phyloP scores from a whole-genome alignment of 129 eudicot genomes.

The Silybum marianum region DNA sequence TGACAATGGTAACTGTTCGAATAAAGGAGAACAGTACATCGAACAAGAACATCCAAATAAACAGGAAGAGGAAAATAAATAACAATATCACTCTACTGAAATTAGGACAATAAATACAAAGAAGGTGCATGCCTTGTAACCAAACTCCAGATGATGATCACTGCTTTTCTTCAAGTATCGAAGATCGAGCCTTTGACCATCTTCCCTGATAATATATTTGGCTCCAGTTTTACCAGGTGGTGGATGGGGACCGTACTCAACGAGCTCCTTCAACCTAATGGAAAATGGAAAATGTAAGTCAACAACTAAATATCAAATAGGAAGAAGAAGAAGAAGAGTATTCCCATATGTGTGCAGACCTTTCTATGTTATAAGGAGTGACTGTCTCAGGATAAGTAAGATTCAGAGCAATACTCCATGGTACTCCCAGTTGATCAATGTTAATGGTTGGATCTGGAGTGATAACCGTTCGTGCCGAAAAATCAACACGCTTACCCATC shows the following conservation, averaged over 20 bases:
- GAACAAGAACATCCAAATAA: not conserved
- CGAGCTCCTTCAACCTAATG: slow-evolving; percentile 90
- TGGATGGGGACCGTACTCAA: slow-evolving; percentile 97
- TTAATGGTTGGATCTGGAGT: slow-evolving; percentile 98
- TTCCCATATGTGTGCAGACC: slow-evolving; percentile 41
- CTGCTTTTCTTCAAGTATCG: slow-evolving; percentile 96
- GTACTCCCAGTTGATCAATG: slow-evolving; percentile 93
- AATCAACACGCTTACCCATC: slow-evolving; percentile 99
- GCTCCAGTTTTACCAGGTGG: slow-evolving; percentile 99
- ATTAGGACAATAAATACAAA: not conserved
- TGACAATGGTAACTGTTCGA: not conserved
- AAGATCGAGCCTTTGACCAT: slow-evolving; percentile 98
- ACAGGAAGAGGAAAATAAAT: not conserved
- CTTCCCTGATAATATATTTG: slow-evolving; percentile 93
- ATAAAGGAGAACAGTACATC: not conserved
- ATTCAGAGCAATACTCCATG: slow-evolving; percentile 98
- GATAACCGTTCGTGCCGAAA: slow-evolving; percentile 96
- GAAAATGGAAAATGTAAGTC: not conserved
- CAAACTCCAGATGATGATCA: slow-evolving; percentile 93
- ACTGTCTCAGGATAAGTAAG: slow-evolving; percentile 97
- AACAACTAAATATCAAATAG: not conserved
- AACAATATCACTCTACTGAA: not conserved
- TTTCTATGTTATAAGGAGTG: slow-evolving; percentile 95
- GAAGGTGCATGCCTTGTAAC: slow-evolving; percentile 66
- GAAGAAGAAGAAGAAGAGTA: slow-evolving; percentile 3